Base-by-base conservation (phyloP, 2,329 filamentous ascomycete genomes). In the Trichoderma arundinaceum region DNA sequence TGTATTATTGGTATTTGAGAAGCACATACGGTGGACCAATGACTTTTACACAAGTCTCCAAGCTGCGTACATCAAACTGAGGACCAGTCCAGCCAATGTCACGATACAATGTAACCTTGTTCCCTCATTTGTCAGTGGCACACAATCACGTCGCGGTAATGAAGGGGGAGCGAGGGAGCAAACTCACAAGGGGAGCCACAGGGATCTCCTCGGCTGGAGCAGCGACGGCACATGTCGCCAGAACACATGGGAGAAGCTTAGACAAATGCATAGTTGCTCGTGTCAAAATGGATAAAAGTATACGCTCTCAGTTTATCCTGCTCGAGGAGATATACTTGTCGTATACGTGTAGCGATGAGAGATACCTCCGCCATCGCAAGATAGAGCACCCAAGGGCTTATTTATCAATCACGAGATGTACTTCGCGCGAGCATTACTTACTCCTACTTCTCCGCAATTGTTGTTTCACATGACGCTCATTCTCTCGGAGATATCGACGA, bases 401-500 rank as follows among this genome's bases (percentile, higher is more conserved):
- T 28, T 28, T 28, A 28, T 28, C 22, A 28, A 28, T 28, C 4
- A 28, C 22, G 22, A 28, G 22, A 28, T 28, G 22, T 28, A 28
- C 22, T 28, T 28, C 4, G 22, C 22, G 22, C 22, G 35, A 2
- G 35, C 10, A 8, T 38, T 38, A 38, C 35, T 38, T 19, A 22
- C 9, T 28, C 19, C 12, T 28, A 1, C 22, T 51, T 41, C 35
- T 58, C 54, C 41, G 41, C 44, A 60, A 46, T 51, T n/a, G 3
- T 28, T 51, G 44, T 60, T 39, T 60, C 57, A 60, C 19, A 60
- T 51, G 46, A 60, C 22, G 57, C 57, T 28, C 33, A 22, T 19
- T n/a, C 19, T 17, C 12, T 58, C 54, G 41, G 54, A 58, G n/a
- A 58, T 44, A 58, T 58, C 41, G 41, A 58, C 6, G 7, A 35